Evolutionary conservation across 768 basidiomycete genomes (phyloP), one percentile per base, ranked within the genome.

Genomic region (Gautieria morchelliformis): DNA sequence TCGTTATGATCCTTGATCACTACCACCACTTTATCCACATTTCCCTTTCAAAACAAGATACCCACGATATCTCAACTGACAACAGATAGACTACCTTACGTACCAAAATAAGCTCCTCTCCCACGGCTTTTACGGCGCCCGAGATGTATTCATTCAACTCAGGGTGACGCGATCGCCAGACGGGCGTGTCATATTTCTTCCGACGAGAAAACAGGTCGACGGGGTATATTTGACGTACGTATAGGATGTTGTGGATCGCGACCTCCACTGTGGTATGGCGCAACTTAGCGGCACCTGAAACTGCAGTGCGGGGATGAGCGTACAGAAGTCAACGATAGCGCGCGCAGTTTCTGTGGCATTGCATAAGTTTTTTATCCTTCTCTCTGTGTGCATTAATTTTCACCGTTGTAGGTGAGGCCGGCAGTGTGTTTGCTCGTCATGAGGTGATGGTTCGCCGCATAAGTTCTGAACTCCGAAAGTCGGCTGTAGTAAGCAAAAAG

Each of bases 141-240:
- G 89, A 81, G 56, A 98, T 86, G 67, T 96, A 98, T 46, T 87
- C 83, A 61, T 89, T 87, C 53, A 98, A 74, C 42, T 81, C 80
- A 2, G 93, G 93, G 67, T 94, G 90, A n/a, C 93, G 68, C 4
- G 90, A 92, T 71, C 96, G 93, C 66, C 84, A 97, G 10, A 95
- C 91, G 0, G 91, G 88, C 0, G 87, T 87, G 59, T 91, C 84
- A 68, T 93, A 96, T 68, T 93, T 93, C 72, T 87, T 88, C 57
- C 89, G 78, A 42, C 92, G 79, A 40, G 87, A 77, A 67, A 98
- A 98, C 19, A 96, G 76, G 56, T 89, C 89, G 44, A 85, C 75
- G 0, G 94, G 95, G 64, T 97, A 98, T 51, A 98, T 77, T 62
- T 89, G 86, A 19, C 95, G 85, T 30, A 93, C 82, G 65, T 90